phyloP scores from a whole-genome alignment of 208 protist genomes.

The Borovskyia barvae region DNA sequence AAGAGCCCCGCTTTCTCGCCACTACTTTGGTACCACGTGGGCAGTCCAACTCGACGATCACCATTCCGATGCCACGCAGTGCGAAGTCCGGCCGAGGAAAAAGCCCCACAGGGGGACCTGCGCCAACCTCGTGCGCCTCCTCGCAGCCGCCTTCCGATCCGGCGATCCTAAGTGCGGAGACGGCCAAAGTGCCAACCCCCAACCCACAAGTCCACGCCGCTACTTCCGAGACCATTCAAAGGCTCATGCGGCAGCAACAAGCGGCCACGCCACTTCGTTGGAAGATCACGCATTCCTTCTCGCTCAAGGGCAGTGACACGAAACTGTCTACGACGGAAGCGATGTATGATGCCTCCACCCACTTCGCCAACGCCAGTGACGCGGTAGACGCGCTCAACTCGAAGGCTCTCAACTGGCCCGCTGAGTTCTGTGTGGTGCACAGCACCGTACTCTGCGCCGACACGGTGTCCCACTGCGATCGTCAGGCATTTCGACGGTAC shows the following conservation, averaged over 20 bases:
- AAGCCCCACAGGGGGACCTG: conserved; percentile 34
- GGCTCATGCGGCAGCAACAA: conserved; percentile 40
- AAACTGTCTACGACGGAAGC: conserved; percentile 58
- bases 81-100: conserved; percentile 61
- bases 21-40: conserved; percentile 36
- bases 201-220: conserved; percentile 18
- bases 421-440: conserved; percentile 79
- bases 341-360: conserved; percentile 56
- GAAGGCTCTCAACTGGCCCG: conserved; percentile 67
- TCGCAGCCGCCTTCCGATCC: conserved; percentile 61
- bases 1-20: conserved; percentile 39
- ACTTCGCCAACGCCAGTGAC: conserved; percentile 54
- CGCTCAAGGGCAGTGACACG: conserved; percentile 68
- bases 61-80: conserved; percentile 84
- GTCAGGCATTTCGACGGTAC: conserved; percentile 73
- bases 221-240: conserved; percentile 26
- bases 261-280: conserved; percentile 38
- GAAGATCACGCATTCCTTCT: conserved; percentile 50
- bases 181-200: conserved; percentile 29
- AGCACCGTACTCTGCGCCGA: conserved; percentile 71
- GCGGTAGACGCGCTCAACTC: conserved; percentile 73
- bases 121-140: conserved; percentile 25
- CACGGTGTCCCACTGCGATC: conserved; percentile 50
- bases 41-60: conserved; percentile 42
- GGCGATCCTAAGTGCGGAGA: conserved; percentile 77